Percentiles rank a stretch among this genome's conserved stretches.
Evolutionary conservation across 495 filamentous ascomycete genomes (phyloP).

Genomic region (Trichocladium antarcticum): DNA sequence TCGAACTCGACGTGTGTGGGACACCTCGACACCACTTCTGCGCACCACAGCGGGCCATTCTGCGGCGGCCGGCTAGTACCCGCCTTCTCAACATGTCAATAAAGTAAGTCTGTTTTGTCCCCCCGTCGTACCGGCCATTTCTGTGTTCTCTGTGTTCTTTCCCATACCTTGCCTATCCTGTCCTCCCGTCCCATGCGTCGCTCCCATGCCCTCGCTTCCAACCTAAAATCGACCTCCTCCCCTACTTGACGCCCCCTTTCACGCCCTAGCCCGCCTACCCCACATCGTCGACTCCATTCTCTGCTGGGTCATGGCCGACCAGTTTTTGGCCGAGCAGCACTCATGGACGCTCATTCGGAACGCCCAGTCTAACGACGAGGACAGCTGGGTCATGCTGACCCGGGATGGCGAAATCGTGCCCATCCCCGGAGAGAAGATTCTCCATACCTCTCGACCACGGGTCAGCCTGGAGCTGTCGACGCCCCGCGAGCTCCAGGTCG

Average conservation of each 20-base stretch:
- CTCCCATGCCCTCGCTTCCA: constrained; percentile 17
- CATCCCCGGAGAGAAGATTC: constrained; percentile 38
- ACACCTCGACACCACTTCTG: constrained; percentile 20
- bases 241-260: constrained; percentile 17
- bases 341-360: constrained; percentile 20
- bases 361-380: constrained; percentile 34
- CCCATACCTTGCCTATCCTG: background rate
- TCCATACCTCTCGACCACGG: constrained; percentile 34
- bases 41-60: constrained; percentile 20
- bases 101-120: constrained; percentile 45
- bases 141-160: constrained; percentile 10
- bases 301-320: constrained; percentile 22
- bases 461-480: constrained; percentile 37
- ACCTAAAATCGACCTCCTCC: constrained; percentile 10
- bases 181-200: too few relatives aligned
- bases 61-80: constrained; percentile 33
- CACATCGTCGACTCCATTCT: constrained; percentile 1
- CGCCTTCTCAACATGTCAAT: constrained; percentile 50
- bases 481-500: constrained; percentile 32
- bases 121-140: constrained; percentile 17
- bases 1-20: constrained; percentile 22
- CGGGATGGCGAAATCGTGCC: constrained; percentile 40
- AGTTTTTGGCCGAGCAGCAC: constrained; percentile 39
- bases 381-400: constrained; percentile 45
- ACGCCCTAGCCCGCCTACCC: constrained; percentile 10